These are phyloP conservation scores for Sporothrix schenckii DNA, from an alignment of 2,329 filamentous ascomycete species.

Conservation along the genomic window DNA sequence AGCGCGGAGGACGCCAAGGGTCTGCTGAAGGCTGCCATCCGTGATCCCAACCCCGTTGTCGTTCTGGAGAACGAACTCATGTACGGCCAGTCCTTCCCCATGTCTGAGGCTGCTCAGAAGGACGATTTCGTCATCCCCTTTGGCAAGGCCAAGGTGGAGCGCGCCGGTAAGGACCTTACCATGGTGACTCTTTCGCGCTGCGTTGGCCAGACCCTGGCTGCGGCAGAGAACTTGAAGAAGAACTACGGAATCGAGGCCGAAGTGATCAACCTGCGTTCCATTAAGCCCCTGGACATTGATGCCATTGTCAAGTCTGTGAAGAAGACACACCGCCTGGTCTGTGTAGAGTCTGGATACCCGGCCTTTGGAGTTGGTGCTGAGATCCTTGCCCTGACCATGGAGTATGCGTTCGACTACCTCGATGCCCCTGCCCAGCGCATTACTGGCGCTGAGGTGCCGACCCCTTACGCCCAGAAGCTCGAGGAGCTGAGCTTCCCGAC, in stretches of 20 bases:
- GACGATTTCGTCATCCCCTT: conserved; percentile 96
- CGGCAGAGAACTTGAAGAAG: conserved; percentile 89
- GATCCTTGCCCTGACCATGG: conserved; percentile 91
- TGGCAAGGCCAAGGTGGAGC: conserved; percentile 99
- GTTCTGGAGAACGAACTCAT: conserved; percentile 87
- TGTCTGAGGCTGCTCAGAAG: conserved; percentile 95
- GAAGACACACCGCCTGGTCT: conserved; percentile 93
- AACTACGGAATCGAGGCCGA: conserved; percentile 95
- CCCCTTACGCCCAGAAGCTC: conserved; percentile 88
- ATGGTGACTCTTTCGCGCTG: conserved; percentile 93
- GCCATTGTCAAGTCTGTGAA: conserved; percentile 95
- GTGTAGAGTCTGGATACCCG: conserved; percentile 94
- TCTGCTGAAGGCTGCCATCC: conserved; percentile 94
- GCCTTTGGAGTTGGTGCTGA: conserved; percentile 91
- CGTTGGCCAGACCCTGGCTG: conserved; percentile 86
- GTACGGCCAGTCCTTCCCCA: conserved; percentile 93
- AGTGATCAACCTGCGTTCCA: conserved; percentile 95
- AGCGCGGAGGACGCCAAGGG: conserved; percentile 98
- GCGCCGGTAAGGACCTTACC: conserved; percentile 91
- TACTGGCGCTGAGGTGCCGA: conserved; percentile 95
- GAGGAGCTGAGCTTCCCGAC: conserved; percentile 96
- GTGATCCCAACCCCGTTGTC: conserved; percentile 95
- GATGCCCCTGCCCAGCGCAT: conserved; percentile 91
- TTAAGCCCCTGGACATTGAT: conserved; percentile 96
- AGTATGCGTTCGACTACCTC: conserved; percentile 98